Conservation (phyloP, 2,329 filamentous ascomycete species). For the Hypocrella siamensis region DNA sequence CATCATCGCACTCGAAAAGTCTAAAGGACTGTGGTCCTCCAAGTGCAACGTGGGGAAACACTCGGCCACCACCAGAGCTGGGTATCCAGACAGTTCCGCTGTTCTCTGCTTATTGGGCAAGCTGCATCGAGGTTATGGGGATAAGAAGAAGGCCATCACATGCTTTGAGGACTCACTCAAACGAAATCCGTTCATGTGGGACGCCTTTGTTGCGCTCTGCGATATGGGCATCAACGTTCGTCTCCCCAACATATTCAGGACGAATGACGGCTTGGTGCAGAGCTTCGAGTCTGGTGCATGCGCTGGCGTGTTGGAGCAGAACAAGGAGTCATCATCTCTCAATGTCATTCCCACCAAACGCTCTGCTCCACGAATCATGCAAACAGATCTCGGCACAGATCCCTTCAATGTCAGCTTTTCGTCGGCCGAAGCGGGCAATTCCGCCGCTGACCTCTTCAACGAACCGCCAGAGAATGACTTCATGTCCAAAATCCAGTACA, state of each 20-base stretch:
- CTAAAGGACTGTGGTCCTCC: slow-evolving; percentile 57
- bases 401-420: slow-evolving; percentile 34
- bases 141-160: slow-evolving; percentile 68
- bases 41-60: slow-evolving; percentile 73
- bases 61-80: slow-evolving; percentile 56
- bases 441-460: slow-evolving; percentile 22
- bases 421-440: slow-evolving; percentile 23
- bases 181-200: slow-evolving; percentile 93
- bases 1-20: slow-evolving; percentile 69
- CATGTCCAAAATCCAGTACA: slow-evolving; percentile 38
- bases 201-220: slow-evolving; percentile 79
- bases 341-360: slow-evolving; percentile 27
- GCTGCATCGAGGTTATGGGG: slow-evolving; percentile 68
- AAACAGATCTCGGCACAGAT: slow-evolving; percentile 24
- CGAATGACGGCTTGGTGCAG: slow-evolving; percentile 39
- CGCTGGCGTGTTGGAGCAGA: slow-evolving; percentile 12
- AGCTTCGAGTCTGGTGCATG: slow-evolving; percentile 24
- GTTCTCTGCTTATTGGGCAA: slow-evolving; percentile 77
- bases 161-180: slow-evolving; percentile 83
- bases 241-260: slow-evolving; percentile 73
- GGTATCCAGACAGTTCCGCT: slow-evolving; percentile 68
- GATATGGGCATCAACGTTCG: slow-evolving; percentile 73
- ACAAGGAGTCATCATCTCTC: slow-evolving; percentile 20
- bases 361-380: slow-evolving; percentile 19
- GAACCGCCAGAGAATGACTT: slow-evolving; percentile 36